Evolutionary conservation across 352 stramenopile genomes (phyloP).

Genomic region (Pythium oligandrum): DNA sequence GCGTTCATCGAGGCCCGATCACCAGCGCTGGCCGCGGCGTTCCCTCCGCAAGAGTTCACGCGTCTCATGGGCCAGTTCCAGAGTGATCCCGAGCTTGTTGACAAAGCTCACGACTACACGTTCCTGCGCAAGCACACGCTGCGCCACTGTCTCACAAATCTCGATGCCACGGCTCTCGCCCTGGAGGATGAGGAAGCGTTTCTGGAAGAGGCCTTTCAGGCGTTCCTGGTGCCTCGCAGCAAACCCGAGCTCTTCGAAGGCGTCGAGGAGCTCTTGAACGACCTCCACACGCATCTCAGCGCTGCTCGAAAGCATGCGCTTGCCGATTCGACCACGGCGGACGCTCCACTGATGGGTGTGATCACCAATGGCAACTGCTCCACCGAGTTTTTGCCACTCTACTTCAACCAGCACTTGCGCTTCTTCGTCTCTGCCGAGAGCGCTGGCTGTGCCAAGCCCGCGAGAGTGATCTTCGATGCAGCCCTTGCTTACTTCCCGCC

Average conservation of each 20-base stretch:
- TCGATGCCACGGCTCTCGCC: slow-evolving; percentile 18
- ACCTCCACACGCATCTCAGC: slow-evolving; percentile 29
- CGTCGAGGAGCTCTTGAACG: slow-evolving; percentile 38
- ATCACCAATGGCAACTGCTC: slow-evolving; percentile 80
- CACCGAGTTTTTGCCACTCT: slow-evolving; percentile 32
- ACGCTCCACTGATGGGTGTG: slow-evolving; percentile 29
- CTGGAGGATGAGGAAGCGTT: slow-evolving; percentile 19
- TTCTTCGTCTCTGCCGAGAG: slow-evolving; percentile 56
- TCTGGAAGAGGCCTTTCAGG: slow-evolving; percentile 47
- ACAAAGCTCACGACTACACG: slow-evolving; percentile 61
- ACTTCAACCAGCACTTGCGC: slow-evolving; percentile 34
- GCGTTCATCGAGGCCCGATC: slow-evolving; percentile 25
- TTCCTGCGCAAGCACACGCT: slow-evolving; percentile 61
- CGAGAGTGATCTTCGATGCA: slow-evolving; percentile 47
- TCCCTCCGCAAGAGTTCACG: slow-evolving; percentile 42
- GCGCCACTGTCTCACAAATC: slow-evolving; percentile 30
- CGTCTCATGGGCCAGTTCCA: slow-evolving; percentile 35
- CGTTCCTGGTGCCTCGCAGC: slow-evolving; percentile 53
- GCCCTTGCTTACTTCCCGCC: slow-evolving; percentile 34
- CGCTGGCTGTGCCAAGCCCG: slow-evolving; percentile 43
- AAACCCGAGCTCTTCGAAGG: slow-evolving; percentile 58
- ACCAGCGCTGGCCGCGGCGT: slow-evolving; percentile 29
- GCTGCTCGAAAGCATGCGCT: not conserved
- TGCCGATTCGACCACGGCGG: not conserved
- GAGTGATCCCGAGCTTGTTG: slow-evolving; percentile 21